phyloP scores from a whole-genome alignment of 2,329 filamentous ascomycete species.

The Hirsutella minnesotensis region DNA sequence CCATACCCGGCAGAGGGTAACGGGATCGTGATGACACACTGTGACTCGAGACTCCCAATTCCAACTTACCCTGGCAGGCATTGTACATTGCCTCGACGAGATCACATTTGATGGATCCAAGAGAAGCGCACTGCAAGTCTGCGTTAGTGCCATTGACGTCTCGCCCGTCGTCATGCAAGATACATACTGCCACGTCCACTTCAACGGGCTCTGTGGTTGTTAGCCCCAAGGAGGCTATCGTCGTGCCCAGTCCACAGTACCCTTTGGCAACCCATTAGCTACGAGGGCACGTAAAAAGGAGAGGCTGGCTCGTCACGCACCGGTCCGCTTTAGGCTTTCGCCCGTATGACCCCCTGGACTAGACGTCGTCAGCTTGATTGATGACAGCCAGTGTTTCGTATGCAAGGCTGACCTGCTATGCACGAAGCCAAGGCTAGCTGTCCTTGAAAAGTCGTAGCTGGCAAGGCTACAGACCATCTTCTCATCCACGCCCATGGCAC shows the following conservation, averaged over 20 bases:
- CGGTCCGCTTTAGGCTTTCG: slow-evolving; percentile 15
- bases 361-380: slow-evolving; percentile 7
- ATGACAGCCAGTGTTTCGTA: not conserved
- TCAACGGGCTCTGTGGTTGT: slow-evolving; percentile 42
- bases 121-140: slow-evolving; percentile 54
- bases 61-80: slow-evolving; percentile 37
- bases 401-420: slow-evolving; percentile 60
- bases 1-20: not conserved
- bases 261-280: slow-evolving; percentile 31
- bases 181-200: slow-evolving; percentile 60
- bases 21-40: not conserved
- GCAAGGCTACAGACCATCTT: slow-evolving; percentile 55
- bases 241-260: slow-evolving; percentile 59
- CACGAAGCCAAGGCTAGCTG: slow-evolving; percentile 63
- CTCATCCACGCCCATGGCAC: slow-evolving; percentile 51
- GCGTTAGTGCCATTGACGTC: slow-evolving; percentile 1
- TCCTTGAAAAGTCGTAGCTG: slow-evolving; percentile 73
- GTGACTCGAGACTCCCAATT: not conserved
- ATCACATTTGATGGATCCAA: slow-evolving; percentile 61
- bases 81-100: slow-evolving; percentile 49
- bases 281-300: slow-evolving; percentile 2
- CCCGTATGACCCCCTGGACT: slow-evolving; percentile 24
- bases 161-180: not conserved
- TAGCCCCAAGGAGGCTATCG: slow-evolving; percentile 53
- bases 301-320: slow-evolving; percentile 13